phyloP scores from a whole-genome alignment of 192 early-diverging fungal genomes.

The Phlyctochytrium bullatum region DNA sequence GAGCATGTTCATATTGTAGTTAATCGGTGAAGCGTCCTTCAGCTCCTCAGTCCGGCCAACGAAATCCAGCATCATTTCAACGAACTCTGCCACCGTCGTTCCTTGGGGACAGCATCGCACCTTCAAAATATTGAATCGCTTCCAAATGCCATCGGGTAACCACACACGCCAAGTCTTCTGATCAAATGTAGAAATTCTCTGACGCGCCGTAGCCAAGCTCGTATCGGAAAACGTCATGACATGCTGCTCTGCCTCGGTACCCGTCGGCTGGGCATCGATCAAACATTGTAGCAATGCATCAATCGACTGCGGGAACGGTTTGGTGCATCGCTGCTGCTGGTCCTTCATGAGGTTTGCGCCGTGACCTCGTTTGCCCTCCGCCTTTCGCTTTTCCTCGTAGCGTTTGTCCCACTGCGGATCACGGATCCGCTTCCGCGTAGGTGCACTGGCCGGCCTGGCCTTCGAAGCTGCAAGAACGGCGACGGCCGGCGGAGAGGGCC shows the following conservation, averaged over 20 bases:
- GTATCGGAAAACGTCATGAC: not conserved
- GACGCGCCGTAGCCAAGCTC: not conserved
- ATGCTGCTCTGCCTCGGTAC: not conserved
- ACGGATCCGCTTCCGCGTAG: not conserved
- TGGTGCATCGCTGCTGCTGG: not conserved
- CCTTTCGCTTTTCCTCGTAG: constrained; percentile 8
- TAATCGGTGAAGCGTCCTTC: not conserved
- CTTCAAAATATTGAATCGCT: constrained; percentile 6
- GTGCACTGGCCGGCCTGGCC: not conserved
- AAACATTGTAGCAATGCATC: not conserved
- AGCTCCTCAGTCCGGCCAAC: not conserved
- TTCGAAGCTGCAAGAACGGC: no score
- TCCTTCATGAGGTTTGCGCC: constrained; percentile 2
- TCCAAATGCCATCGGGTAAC: constrained; percentile 2
- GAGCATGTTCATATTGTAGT: not conserved
- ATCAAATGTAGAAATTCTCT: not conserved
- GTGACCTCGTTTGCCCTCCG: constrained; percentile 10
- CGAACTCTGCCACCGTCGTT: constrained; percentile 5
- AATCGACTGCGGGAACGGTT: not conserved
- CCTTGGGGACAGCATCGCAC: constrained; percentile 3
- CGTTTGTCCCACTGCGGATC: constrained; percentile 6
- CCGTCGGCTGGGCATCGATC: not conserved
- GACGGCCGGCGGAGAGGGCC: not conserved
- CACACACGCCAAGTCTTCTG: constrained; percentile 9
- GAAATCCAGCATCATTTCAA: constrained; percentile 5